Evolutionary conservation across 2,329 filamentous ascomycete genomes (phyloP).

Genomic region (Grosmannia penicillata): DNA sequence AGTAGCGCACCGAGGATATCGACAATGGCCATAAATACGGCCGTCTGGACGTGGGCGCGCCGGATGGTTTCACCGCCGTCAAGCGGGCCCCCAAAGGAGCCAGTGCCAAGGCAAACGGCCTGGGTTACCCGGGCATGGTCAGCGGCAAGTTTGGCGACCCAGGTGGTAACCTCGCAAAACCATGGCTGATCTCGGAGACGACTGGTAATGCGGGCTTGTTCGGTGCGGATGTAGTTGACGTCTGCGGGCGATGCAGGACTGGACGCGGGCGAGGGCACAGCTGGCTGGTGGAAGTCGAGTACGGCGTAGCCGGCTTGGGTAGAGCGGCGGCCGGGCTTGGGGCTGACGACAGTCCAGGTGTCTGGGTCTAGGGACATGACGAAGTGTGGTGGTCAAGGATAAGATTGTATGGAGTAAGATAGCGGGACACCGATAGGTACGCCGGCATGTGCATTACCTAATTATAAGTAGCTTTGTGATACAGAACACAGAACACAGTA

Average conservation of each 20-base stretch:
- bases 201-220: constrained; percentile 11
- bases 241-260: background rate
- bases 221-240: constrained; percentile 10
- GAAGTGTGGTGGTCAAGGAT: too few relatives aligned
- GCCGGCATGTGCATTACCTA: too few relatives aligned
- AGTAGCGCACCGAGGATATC: constrained; percentile 22
- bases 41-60: constrained; percentile 35
- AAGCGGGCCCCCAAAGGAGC: constrained; percentile 38
- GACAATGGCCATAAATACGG: constrained; percentile 34
- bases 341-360: background rate
- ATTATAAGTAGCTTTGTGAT: too few relatives aligned
- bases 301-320: background rate
- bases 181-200: constrained; percentile 14
- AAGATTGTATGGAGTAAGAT: too few relatives aligned
- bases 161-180: constrained; percentile 17
- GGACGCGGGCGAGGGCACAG: background rate
- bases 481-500: too few relatives aligned
- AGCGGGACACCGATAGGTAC: too few relatives aligned
- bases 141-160: constrained; percentile 16
- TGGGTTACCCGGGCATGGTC: constrained; percentile 16
- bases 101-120: constrained; percentile 40
- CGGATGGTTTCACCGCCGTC: constrained; percentile 29
- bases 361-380: too few relatives aligned
- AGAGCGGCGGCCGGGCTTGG: background rate
- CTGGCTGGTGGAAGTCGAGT: background rate